Evolutionary conservation across 2,329 filamentous ascomycete genomes (phyloP), one percentile per base, ranked within the genome.

Genomic region (Coleophoma eucalyptorum): DNA sequence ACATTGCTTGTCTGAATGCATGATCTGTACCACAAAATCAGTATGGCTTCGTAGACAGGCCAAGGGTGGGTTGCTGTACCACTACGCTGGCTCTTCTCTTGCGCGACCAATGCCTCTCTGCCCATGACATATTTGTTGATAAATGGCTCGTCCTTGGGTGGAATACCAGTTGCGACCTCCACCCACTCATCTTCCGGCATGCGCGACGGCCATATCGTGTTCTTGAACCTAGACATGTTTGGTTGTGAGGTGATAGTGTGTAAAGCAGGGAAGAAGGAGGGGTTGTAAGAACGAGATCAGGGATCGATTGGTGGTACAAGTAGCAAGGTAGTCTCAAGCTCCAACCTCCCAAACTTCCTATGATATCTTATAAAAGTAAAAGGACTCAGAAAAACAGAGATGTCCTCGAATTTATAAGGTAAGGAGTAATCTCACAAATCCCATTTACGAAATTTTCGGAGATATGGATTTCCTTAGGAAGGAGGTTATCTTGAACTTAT

Each of bases 1-100:
- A 92, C 45, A 97, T 80, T 20, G 81, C 80, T 56, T 87, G 77
- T 46, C 83, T 79, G 72, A 94, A 94, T 3, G 81, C 78, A 63
- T 81, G 74, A 69, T 90, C 86, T 86, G 62, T 31, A 41, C 18
- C 21, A 13, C 21, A 18, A 26, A 62, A 49, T 65, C 15, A 49
- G 38, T 65, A 38, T 65, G 64, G 43, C 68, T 67, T 37, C 52
- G 45, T 26, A 59, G 59, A 66, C 63, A 65, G 48, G 47, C 49
- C 26, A 38, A 13, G 31, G 1, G 12, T 35, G 43, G 31, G 32
- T 19, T 35, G 46, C 42, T 50, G 55, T 67, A 88, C 90, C 91
- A 67, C 90, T 91, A 52, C 92, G 84, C 62, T 89, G 81, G 62
- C 84, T 87, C 69, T 89, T 86, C 68, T 97, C 94, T 65, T 96